These are phyloP conservation scores for Ophiocordyceps australis DNA, from an alignment of 2,329 filamentous ascomycete genomes.

Conservation along the genomic window DNA sequence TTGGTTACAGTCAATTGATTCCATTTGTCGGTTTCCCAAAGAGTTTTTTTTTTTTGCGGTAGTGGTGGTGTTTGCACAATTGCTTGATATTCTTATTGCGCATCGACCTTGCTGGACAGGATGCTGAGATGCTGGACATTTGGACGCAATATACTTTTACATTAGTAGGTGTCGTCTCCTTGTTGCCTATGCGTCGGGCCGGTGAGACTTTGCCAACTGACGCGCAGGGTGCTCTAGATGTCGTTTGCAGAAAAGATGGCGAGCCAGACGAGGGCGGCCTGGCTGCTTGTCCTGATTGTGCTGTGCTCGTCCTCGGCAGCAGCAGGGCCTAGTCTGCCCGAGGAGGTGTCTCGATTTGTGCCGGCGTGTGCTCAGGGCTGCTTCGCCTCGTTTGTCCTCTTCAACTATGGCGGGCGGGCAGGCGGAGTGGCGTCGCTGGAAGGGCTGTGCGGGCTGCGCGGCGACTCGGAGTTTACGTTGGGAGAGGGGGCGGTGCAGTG, in stretches of 20 bases:
- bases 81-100: too few species aligned
- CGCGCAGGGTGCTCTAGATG: conserved; percentile 13
- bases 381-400: conserved; percentile 41
- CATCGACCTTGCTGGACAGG: too few species aligned
- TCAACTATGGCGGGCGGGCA: conserved; percentile 31
- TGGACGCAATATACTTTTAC: too few species aligned
- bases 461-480: conserved; percentile 44
- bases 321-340: conserved; percentile 12
- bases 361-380: conserved; percentile 43
- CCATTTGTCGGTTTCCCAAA: too few species aligned
- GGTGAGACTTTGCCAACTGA: neutral
- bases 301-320: conserved; percentile 9
- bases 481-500: conserved; percentile 58
- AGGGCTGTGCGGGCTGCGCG: conserved; percentile 45
- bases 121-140: conserved; percentile 19
- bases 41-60: too few species aligned
- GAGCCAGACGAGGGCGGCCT: conserved; percentile 11
- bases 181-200: too few species aligned
- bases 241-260: conserved; percentile 22
- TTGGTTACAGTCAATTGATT: too few species aligned
- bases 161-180: too few species aligned
- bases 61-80: too few species aligned
- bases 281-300: conserved; percentile 14
- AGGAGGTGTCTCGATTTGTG: conserved; percentile 23
- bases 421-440: conserved; percentile 35